Evolutionary conservation across 2,329 filamentous ascomycete genomes (phyloP).

Genomic region (Emmonsiellopsis sp.): DNA sequence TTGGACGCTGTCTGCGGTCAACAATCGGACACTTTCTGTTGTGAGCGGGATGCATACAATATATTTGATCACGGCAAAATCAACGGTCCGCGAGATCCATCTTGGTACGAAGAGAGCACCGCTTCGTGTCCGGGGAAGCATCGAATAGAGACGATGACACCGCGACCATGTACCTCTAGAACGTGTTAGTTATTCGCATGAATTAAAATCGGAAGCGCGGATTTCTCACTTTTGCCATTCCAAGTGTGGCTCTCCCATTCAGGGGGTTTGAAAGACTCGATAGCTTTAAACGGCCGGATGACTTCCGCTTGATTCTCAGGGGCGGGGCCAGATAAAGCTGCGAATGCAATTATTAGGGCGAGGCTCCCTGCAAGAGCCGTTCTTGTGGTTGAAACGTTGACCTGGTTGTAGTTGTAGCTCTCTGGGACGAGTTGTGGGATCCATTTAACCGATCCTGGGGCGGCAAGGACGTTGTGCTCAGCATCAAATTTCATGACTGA

Average conservation of each 20-base stretch:
- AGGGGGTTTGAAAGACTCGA: conserved; percentile 11
- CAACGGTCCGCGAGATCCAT: not conserved
- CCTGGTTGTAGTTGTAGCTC: conserved; percentile 6
- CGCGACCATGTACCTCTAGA: conserved; percentile 5
- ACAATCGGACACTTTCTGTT: not conserved
- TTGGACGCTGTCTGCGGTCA: not conserved
- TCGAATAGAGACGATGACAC: conserved; percentile 11
- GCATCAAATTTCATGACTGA: conserved; percentile 10
- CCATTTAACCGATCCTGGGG: conserved; percentile 10
- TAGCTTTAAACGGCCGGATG: not conserved
- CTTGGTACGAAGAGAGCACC: not conserved
- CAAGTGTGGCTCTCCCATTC: conserved; percentile 10
- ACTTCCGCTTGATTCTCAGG: not conserved
- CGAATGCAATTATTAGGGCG: conserved; percentile 15
- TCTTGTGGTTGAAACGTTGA: not conserved
- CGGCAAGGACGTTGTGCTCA: conserved; percentile 10
- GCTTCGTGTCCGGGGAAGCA: not conserved
- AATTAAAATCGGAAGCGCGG: not conserved
- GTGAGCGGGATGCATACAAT: not conserved
- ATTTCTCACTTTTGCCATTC: conserved; percentile 9
- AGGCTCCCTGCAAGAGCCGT: conserved; percentile 13
- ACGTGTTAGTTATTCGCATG: not conserved
- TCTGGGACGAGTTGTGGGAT: conserved; percentile 15
- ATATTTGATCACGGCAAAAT: not conserved
- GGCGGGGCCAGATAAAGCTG: conserved; percentile 12